Evolutionary conservation across 139 green algal genomes (phyloP), one percentile per base, ranked within the genome.

Genomic region (Diplosphaera chodatii): DNA sequence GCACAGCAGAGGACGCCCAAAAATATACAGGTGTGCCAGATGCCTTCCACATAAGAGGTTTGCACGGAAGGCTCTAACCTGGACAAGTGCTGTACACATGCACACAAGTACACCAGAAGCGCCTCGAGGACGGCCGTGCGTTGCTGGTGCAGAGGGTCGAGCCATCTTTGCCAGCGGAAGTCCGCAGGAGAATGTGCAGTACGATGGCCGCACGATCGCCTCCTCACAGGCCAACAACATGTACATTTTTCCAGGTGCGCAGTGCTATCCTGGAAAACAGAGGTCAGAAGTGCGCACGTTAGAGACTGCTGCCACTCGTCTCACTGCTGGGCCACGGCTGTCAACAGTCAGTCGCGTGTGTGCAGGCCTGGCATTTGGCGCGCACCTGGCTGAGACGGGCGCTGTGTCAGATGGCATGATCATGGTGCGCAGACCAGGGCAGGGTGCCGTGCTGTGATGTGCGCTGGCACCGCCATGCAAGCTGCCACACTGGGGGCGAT

Each of bases 111-210:
- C n/a, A n/a, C n/a, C n/a, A n/a, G n/a, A n/a, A n/a, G n/a, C n/a
- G n/a, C n/a, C n/a, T n/a, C n/a, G n/a, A n/a, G n/a, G n/a, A n/a
- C n/a, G n/a, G n/a, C n/a, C n/a, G 34, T 15, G 21, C 0, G 20
- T 37, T 16, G 29, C 40, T 8, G 40, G 1, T 33, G 48, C 27
- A 78, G 77, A 62, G 74, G 71, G 82, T 16, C 70, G 84, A 20
- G 83, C 82, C 29, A 87, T 96, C 33, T 96, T 93, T 77, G 87
- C 88, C 30, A 82, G 71, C 1, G 90, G 90, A n/a, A 88, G 76
- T 32, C 90, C 90, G 4, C 84, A 91, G 63, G 55, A 70, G 32
- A 79, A 91, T 33, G 80, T 87, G 22, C 48, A 79, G 8, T 73
- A 75, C 41, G 68, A 80, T 18, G 86, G 80, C 18, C 40, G 48